Percentiles rank a stretch among this genome's conserved stretches.
These are phyloP conservation scores for Edaphochlamys debaryana DNA, from an alignment of 139 green algal species.

Conservation along the genomic window DNA sequence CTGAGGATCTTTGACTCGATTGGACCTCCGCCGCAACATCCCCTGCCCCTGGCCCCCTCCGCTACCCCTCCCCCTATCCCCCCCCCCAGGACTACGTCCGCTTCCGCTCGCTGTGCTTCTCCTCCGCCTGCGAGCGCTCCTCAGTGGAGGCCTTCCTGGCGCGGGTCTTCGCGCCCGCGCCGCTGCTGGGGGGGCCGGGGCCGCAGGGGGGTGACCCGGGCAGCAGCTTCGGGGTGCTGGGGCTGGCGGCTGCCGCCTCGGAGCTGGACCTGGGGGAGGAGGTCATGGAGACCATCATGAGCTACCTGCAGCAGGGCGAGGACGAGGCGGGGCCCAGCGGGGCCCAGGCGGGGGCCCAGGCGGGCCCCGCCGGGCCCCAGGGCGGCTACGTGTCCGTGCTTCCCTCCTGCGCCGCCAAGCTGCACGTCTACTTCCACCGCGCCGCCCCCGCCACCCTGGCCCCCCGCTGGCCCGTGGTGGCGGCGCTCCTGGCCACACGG, in stretches of 20 bases:
- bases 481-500: slow-evolving; percentile 46
- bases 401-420: slow-evolving; percentile 33
- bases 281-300: slow-evolving; percentile 79
- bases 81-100: slow-evolving; percentile 11
- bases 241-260: slow-evolving; percentile 20
- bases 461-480: slow-evolving; percentile 35
- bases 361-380: not conserved
- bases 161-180: slow-evolving; percentile 54
- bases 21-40: too few species aligned
- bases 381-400: slow-evolving; percentile 54
- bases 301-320: slow-evolving; percentile 71
- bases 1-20: too few species aligned
- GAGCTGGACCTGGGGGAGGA: slow-evolving; percentile 77
- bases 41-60: too few species aligned
- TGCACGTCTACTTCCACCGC: slow-evolving; percentile 64
- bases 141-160: slow-evolving; percentile 64
- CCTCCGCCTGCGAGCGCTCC: slow-evolving; percentile 45
- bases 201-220: not conserved
- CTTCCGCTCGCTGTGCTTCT: slow-evolving; percentile 51
- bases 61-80: not conserved
- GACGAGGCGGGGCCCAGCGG: not conserved
- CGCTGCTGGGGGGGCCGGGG: slow-evolving; percentile 2
- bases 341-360: not conserved
- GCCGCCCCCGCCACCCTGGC: slow-evolving; percentile 43
- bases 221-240: slow-evolving; percentile 56